phyloP scores from a whole-genome alignment of 2,329 filamentous ascomycete genomes.

The Corinectria fuckeliana region DNA sequence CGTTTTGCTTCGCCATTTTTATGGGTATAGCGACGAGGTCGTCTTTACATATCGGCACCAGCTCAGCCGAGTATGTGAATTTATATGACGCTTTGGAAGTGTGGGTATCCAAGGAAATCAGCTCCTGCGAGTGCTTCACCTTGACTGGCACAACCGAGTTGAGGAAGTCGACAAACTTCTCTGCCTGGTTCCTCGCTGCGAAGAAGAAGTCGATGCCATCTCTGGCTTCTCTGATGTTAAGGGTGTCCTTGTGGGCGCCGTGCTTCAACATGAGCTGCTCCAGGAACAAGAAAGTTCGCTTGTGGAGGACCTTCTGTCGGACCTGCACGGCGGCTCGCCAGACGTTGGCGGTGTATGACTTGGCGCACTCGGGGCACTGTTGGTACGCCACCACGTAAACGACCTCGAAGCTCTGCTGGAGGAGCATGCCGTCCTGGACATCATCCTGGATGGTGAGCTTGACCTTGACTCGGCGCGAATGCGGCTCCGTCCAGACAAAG shows the following conservation, averaged over 20 bases:
- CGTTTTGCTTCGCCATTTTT: slow-evolving; percentile 82
- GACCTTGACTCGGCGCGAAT: slow-evolving; percentile 89
- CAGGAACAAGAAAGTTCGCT: slow-evolving; percentile 74
- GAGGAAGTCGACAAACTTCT: slow-evolving; percentile 91
- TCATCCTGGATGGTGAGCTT: slow-evolving; percentile 90
- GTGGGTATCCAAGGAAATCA: slow-evolving; percentile 93
- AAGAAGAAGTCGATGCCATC: slow-evolving; percentile 98
- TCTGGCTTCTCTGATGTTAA: slow-evolving; percentile 97
- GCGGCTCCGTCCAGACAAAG: slow-evolving; percentile 98
- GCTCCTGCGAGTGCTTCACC: slow-evolving; percentile 78
- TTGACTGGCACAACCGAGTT: slow-evolving; percentile 80
- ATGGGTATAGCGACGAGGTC: slow-evolving; percentile 94
- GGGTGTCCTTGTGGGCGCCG: slow-evolving; percentile 86
- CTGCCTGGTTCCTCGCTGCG: slow-evolving; percentile 84
- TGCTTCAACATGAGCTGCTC: slow-evolving; percentile 98
- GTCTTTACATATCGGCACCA: slow-evolving; percentile 96
- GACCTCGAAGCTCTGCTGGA: slow-evolving; percentile 96
- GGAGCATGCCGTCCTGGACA: slow-evolving; percentile 66
- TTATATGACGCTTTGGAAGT: slow-evolving; percentile 93
- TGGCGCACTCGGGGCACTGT: slow-evolving; percentile 93
- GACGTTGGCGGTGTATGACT: slow-evolving; percentile 95
- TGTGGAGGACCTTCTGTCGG: slow-evolving; percentile 95
- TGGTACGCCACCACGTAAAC: slow-evolving; percentile 89
- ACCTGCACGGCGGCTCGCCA: slow-evolving; percentile 96
- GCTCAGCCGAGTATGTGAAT: slow-evolving; percentile 86